Conservation (phyloP, 345 rosid species). For the Lepidium africanum region DNA sequence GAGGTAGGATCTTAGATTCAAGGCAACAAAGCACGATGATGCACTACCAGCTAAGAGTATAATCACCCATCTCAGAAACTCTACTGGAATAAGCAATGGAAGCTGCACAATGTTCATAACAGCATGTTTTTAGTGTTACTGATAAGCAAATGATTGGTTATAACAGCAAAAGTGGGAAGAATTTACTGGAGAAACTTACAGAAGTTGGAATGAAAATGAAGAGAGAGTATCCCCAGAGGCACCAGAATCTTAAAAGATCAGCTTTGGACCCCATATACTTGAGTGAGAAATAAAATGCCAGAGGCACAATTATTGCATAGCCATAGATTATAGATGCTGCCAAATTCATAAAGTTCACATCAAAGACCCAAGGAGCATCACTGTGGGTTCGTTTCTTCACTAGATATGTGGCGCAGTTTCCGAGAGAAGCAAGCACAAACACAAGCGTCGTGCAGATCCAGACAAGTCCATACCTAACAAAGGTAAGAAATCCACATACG, state of each 20-base stretch:
- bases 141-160: neutral
- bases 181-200: conserved; percentile 44
- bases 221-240: conserved; percentile 99
- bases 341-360: conserved; percentile 67
- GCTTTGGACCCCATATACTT: conserved; percentile 73
- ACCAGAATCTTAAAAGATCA: conserved; percentile 78
- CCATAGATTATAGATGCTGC: conserved; percentile 64
- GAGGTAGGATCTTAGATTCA: conserved; percentile 51
- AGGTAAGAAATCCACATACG: neutral
- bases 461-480: conserved; percentile 74
- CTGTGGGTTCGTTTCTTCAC: conserved; percentile 45
- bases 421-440: conserved; percentile 69
- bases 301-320: conserved; percentile 67
- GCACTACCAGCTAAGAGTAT: conserved; percentile 60
- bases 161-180: neutral
- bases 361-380: conserved; percentile 69
- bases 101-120: conserved; percentile 39
- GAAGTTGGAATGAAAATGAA: conserved; percentile 55
- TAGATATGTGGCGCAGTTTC: conserved; percentile 84
- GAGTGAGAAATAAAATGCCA: conserved; percentile 80
- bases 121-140: neutral
- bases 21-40: conserved; percentile 66
- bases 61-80: conserved; percentile 75
- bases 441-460: conserved; percentile 93
- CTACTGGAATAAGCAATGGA: conserved; percentile 71